Percentiles rank a stretch among this genome's conserved stretches.
These are phyloP conservation scores for Venturia effusa DNA, from an alignment of 2,329 filamentous ascomycete genomes.

Conservation along the genomic window DNA sequence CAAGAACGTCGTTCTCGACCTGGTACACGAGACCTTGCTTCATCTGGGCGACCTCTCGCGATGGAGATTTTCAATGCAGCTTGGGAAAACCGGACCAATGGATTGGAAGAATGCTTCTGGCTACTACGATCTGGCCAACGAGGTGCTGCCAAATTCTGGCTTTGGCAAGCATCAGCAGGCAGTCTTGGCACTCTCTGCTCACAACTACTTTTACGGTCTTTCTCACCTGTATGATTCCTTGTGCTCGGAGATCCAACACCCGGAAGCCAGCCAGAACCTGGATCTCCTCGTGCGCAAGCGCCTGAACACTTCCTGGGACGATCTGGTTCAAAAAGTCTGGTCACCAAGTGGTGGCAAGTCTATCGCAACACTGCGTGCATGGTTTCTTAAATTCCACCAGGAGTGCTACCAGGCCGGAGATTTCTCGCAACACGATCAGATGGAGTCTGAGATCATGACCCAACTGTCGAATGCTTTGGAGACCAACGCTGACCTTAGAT, in stretches of 20 bases:
- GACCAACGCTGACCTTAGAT: constrained; percentile 48
- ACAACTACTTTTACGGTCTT: constrained; percentile 70
- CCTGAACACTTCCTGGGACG: constrained; percentile 21
- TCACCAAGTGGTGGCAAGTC: constrained; percentile 40
- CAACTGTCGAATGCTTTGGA: constrained; percentile 65
- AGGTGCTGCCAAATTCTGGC: constrained; percentile 68
- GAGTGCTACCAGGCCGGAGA: constrained; percentile 68
- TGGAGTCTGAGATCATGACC: constrained; percentile 76
- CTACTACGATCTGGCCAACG: constrained; percentile 74
- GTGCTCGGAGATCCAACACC: constrained; percentile 62
- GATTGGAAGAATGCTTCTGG: constrained; percentile 71
- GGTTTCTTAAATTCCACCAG: constrained; percentile 81
- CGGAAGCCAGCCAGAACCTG: constrained; percentile 64
- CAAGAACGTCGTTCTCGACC: constrained; percentile 51
- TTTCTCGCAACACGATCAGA: constrained; percentile 64
- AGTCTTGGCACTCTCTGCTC: constrained; percentile 68
- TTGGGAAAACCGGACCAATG: constrained; percentile 50
- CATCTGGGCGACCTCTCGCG: constrained; percentile 83
- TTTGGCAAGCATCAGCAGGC: constrained; percentile 83
- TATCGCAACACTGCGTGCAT: constrained; percentile 51
- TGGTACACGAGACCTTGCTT: constrained; percentile 74
- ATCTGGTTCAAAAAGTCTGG: constrained; percentile 18
- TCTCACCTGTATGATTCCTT: constrained; percentile 85
- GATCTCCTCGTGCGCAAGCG: constrained; percentile 67
- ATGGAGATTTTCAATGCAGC: constrained; percentile 66